Evolutionary conservation across 805 yeast species (phyloP).

Genomic region (Saccharomycopsis capsularis): DNA sequence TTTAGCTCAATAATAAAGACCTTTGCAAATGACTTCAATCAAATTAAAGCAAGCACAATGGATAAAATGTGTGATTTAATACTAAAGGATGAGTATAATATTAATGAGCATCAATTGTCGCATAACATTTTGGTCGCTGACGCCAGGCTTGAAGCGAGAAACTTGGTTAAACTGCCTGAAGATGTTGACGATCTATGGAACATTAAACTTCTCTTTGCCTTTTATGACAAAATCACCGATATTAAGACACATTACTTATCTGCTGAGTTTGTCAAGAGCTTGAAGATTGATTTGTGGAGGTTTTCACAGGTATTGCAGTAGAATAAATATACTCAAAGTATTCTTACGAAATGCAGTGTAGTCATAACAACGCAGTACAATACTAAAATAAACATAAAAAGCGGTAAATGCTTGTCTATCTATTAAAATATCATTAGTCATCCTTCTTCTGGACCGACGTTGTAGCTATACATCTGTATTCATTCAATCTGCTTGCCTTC

Average conservation of each 20-base stretch:
- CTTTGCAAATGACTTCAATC: conserved; percentile 5
- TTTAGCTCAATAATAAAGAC: conserved; percentile 25
- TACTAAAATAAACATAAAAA: background rate
- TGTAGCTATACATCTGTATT: conserved; percentile 88
- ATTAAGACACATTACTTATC: conserved; percentile 38
- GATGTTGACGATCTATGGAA: conserved; percentile 56
- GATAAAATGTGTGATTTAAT: conserved; percentile 17
- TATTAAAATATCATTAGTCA: background rate
- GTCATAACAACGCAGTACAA: background rate
- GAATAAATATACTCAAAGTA: too few relatives aligned
- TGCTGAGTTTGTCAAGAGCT: conserved; percentile 44
- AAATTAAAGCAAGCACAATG: background rate
- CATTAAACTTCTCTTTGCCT: conserved; percentile 53
- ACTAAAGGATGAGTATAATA: conserved; percentile 1
- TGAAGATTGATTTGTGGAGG: conserved; percentile 41
- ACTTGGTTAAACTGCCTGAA: conserved; percentile 36
- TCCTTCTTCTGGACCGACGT: conserved; percentile 40
- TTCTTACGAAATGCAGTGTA: too few relatives aligned
- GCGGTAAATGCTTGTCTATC: background rate
- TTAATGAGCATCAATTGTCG: conserved; percentile 2
- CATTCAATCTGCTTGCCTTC: conserved; percentile 80
- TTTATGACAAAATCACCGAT: conserved; percentile 38
- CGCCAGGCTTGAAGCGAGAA: conserved; percentile 44
- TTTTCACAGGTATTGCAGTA: conserved; percentile 1
- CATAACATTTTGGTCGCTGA: conserved; percentile 35